Evolutionary conservation across 2,329 filamentous ascomycete species (phyloP).

Genomic region (Fusarium musae): DNA sequence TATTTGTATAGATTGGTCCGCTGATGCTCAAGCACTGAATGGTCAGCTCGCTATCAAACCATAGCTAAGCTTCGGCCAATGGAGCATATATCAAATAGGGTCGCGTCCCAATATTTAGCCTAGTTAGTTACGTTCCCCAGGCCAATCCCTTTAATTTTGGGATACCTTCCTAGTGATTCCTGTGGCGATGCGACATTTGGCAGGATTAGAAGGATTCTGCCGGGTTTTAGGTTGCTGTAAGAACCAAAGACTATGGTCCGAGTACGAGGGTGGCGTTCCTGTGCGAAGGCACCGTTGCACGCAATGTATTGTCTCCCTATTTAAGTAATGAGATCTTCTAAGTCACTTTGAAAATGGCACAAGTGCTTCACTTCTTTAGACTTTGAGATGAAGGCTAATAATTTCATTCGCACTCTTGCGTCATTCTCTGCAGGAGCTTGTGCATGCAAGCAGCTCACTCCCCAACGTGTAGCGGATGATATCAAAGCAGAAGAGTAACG

Average conservation of each 20-base stretch:
- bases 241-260: neutral
- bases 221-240: neutral
- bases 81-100: neutral
- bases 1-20: neutral
- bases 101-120: neutral
- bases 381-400: constrained; percentile 4
- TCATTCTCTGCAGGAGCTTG: neutral
- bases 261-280: neutral
- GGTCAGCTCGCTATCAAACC: neutral
- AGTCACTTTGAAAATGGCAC: too few species aligned
- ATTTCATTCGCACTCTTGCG: neutral
- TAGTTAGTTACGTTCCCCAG: neutral
- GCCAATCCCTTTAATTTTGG: neutral
- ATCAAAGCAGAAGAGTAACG: constrained; percentile 21
- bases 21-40: neutral
- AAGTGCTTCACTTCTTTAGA: neutral
- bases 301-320: neutral
- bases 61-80: neutral
- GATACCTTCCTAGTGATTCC: neutral
- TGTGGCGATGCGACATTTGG: neutral
- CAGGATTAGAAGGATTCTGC: neutral
- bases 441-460: constrained; percentile 11
- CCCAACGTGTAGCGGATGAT: constrained; percentile 8
- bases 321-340: neutral
- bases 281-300: neutral